These are phyloP conservation scores for Phytopythium helicoides DNA, from an alignment of 352 stramenopile genomes.

Conservation along the genomic window DNA sequence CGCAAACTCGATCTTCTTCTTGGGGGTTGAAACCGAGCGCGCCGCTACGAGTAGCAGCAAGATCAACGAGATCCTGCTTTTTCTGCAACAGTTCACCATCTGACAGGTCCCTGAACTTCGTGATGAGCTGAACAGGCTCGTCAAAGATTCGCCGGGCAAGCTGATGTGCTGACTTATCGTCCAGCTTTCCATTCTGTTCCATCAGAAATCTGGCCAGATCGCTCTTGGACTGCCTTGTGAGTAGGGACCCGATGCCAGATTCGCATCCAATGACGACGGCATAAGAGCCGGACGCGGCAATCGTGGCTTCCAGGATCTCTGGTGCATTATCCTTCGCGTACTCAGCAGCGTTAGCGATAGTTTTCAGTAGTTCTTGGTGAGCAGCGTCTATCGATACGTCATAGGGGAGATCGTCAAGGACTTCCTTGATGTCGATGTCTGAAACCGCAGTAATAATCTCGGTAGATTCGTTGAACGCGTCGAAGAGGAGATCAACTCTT, in stretches of 20 bases:
- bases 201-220: background rate
- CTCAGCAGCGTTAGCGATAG: background rate
- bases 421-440: too few species aligned
- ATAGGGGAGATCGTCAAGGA: too few species aligned
- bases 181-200: background rate
- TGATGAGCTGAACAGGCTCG: background rate
- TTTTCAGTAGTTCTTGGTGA: background rate
- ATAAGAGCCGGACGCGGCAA: background rate
- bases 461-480: too few species aligned
- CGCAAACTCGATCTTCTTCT: too few species aligned
- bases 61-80: background rate
- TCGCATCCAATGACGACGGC: constrained; percentile 1
- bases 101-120: constrained; percentile 1
- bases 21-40: too few species aligned
- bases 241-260: background rate
- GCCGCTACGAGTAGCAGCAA: background rate
- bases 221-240: background rate
- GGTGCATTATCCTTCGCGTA: background rate
- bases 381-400: background rate
- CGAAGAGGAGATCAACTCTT: too few species aligned
- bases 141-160: background rate
- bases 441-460: too few species aligned
- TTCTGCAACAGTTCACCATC: background rate
- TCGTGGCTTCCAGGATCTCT: background rate
- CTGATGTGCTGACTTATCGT: background rate